A percentile compares a stretch with the other conserved stretches of the same genome.
phyloP scores from a whole-genome alignment of 176 grass and related monocot species.

The bread wheat (Triticum aestivum) region IWGSC_CS_RefSeq_v2.1 NC_057798.1:676161815-676162314 shows the following conservation, averaged over 20 bases:
- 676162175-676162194: constrained; percentile 48
- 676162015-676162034: constrained; percentile 23
- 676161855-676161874: too few species aligned
- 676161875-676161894: too few species aligned
- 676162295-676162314: constrained; percentile 12
- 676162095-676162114: constrained; percentile 51
- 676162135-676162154: constrained; percentile 25
- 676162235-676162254: constrained; percentile 49
- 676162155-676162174: constrained; percentile 50
- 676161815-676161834: too few species aligned
- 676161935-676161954: constrained; percentile 35
- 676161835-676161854: too few species aligned
- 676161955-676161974: constrained; percentile 48
- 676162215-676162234: constrained; percentile 43
- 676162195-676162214: constrained; percentile 60
- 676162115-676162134: constrained; percentile 43
- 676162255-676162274: constrained; percentile 13
- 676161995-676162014: constrained; percentile 44
- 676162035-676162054: constrained; percentile 50
- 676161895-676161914: too few species aligned
- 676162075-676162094: constrained; percentile 56
- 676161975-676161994: constrained; percentile 83
- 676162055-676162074: constrained; percentile 31
- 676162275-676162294: constrained; percentile 33
- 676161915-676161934: constrained; percentile 19